Evolutionary conservation across 116 monocot genomes (phyloP).

Genomic region (Phalaenopsis hybrid): DNA sequence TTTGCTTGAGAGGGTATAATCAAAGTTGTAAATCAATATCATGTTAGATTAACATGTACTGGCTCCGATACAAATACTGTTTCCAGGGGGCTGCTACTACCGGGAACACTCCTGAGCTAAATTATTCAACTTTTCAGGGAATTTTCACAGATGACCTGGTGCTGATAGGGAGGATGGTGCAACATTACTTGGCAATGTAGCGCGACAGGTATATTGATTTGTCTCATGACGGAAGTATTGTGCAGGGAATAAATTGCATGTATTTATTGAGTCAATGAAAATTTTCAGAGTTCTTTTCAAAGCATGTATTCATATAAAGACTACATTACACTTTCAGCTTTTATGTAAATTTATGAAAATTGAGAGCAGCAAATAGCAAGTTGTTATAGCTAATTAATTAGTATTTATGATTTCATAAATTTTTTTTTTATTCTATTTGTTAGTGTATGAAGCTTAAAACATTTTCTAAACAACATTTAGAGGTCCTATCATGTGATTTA

Average conservation of each 20-base stretch:
- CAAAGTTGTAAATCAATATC: slow-evolving; percentile 33
- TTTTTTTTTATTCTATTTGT: no score
- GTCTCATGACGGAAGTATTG: background rate
- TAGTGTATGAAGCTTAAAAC: no score
- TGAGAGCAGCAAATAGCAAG: no score
- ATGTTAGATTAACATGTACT: slow-evolving; percentile 23
- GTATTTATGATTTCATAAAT: no score
- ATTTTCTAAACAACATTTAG: no score
- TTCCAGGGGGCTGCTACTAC: background rate
- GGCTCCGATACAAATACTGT: slow-evolving; percentile 30
- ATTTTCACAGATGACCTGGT: slow-evolving; percentile 16
- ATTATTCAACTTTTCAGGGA: slow-evolving; percentile 18
- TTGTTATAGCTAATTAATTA: no score
- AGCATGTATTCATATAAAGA: background rate
- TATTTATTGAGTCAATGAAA: background rate
- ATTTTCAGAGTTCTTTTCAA: background rate
- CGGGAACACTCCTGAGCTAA: slow-evolving; percentile 13
- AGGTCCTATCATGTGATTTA: no score
- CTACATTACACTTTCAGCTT: background rate
- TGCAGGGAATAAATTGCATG: background rate
- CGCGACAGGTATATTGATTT: slow-evolving; percentile 36
- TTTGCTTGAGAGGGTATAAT: slow-evolving; percentile 36
- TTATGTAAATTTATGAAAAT: no score
- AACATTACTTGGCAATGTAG: slow-evolving; percentile 9
- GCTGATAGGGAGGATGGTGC: background rate